Percentiles rank a stretch among this genome's conserved stretches.
phyloP scores from a whole-genome alignment of 225 moss, liverwort and hornwort species.

The Sphagnum contortum region DNA sequence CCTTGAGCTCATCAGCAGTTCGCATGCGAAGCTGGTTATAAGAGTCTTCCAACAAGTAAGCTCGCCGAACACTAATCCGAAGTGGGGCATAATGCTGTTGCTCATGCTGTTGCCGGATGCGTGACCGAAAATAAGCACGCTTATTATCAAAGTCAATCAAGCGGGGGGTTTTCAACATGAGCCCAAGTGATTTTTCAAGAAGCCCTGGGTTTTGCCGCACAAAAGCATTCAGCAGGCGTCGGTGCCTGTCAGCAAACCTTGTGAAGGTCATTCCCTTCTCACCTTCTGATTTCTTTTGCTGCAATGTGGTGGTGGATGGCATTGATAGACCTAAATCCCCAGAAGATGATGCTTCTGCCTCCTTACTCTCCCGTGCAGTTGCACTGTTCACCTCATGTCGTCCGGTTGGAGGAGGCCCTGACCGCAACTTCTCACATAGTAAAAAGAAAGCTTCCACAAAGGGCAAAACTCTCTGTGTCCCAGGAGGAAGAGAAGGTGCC shows the following conservation, averaged over 20 bases:
- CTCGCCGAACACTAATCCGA: slow-evolving; percentile 70
- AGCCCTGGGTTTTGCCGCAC: slow-evolving; percentile 77
- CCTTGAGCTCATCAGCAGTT: slow-evolving; percentile 90
- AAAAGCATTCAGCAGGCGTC: slow-evolving; percentile 84
- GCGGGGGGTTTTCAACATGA: slow-evolving; percentile 71
- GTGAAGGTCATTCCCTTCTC: slow-evolving; percentile 85
- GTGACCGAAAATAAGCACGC: slow-evolving; percentile 85
- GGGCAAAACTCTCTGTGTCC: slow-evolving; percentile 79
- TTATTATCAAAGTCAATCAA: slow-evolving; percentile 97
- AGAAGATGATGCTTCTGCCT: slow-evolving; percentile 69
- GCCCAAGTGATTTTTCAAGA: slow-evolving; percentile 68
- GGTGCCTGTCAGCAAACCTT: slow-evolving; percentile 92
- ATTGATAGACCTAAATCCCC: slow-evolving; percentile 39
- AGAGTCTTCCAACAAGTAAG: slow-evolving; percentile 89
- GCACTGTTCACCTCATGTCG: slow-evolving; percentile 69
- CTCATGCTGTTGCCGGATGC: slow-evolving; percentile 94
- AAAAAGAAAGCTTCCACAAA: slow-evolving; percentile 96
- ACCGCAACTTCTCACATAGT: slow-evolving; percentile 78
- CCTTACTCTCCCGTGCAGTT: slow-evolving; percentile 91
- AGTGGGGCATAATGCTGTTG: slow-evolving; percentile 96
- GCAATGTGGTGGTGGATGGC: slow-evolving; percentile 44
- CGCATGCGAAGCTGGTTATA: slow-evolving; percentile 97
- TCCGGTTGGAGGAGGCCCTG: slow-evolving; percentile 51
- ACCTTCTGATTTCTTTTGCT: slow-evolving; percentile 36
- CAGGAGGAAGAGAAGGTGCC: slow-evolving; percentile 84